Conservation (phyloP, 1,284 basidiomycete species). For the Calocybe gambosa region DNA sequence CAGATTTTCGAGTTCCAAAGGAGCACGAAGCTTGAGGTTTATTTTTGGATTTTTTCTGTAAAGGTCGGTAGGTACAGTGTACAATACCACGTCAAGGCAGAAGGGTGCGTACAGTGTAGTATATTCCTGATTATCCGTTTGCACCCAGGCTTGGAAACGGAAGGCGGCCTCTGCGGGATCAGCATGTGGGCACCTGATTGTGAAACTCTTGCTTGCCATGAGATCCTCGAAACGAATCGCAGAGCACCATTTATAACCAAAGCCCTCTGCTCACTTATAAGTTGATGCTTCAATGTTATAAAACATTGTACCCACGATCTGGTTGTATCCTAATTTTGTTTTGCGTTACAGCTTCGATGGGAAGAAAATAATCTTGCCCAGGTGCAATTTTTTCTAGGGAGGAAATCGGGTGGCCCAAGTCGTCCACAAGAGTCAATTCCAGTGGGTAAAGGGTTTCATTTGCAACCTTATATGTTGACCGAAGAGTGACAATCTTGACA, state of each 20-base stretch:
- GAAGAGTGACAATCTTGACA: slow-evolving; percentile 92
- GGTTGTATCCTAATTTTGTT: slow-evolving; percentile 86
- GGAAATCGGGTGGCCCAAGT: slow-evolving; percentile 75
- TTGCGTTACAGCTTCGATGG: slow-evolving; percentile 86
- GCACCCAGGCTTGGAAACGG: slow-evolving; percentile 91
- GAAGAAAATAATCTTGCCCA: slow-evolving; percentile 86
- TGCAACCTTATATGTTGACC: slow-evolving; percentile 91
- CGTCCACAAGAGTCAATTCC: slow-evolving; percentile 89
- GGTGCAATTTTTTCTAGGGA: slow-evolving; percentile 82
- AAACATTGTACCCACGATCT: slow-evolving; percentile 61
- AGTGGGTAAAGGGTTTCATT: slow-evolving; percentile 92
- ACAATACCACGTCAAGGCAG: background rate
- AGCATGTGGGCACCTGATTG: slow-evolving; percentile 82
- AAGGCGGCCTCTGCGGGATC: slow-evolving; percentile 86
- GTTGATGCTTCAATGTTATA: background rate
- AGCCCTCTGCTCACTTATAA: slow-evolving; percentile 63
- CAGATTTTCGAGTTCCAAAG: slow-evolving; percentile 94
- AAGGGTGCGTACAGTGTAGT: slow-evolving; percentile 41
- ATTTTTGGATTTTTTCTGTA: slow-evolving; percentile 80
- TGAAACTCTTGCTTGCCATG: slow-evolving; percentile 70
- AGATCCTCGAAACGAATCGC: slow-evolving; percentile 94
- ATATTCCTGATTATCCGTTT: slow-evolving; percentile 70
- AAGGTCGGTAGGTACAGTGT: too few species aligned
- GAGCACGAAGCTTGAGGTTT: slow-evolving; percentile 85
- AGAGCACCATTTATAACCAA: slow-evolving; percentile 90